Conservation (phyloP, 495 filamentous ascomycete species). For the Astrothelium macrocarpum region DNA sequence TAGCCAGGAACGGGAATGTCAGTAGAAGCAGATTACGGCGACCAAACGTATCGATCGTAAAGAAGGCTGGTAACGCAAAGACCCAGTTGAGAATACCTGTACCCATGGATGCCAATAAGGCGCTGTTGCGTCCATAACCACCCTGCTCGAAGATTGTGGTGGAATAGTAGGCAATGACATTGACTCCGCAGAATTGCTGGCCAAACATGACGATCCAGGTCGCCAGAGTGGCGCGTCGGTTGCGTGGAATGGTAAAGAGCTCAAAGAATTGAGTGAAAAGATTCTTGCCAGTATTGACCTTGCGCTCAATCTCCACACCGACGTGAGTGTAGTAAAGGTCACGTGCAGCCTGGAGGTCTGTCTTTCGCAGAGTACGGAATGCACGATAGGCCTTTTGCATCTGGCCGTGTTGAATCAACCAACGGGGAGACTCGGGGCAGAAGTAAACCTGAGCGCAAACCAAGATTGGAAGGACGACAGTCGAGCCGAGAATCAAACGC, state of each 20-base stretch:
- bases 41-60: constrained; percentile 19
- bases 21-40: constrained; percentile 17
- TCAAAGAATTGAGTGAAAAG: background rate
- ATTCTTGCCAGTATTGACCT: constrained; percentile 3
- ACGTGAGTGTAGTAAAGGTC: constrained; percentile 21
- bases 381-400: constrained; percentile 15
- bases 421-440: constrained; percentile 19
- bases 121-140: constrained; percentile 8
- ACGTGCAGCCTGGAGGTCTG: constrained; percentile 17
- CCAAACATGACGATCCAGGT: constrained; percentile 17
- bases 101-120: constrained; percentile 17
- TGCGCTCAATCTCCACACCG: constrained; percentile 8
- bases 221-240: constrained; percentile 13
- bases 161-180: constrained; percentile 23
- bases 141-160: constrained; percentile 18
- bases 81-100: constrained; percentile 19
- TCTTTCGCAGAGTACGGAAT: constrained; percentile 14
- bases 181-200: constrained; percentile 22
- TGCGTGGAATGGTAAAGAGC: constrained; percentile 12
- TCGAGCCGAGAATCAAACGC: constrained; percentile 22
- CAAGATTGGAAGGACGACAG: constrained; percentile 17
- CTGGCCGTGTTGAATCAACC: constrained; percentile 11
- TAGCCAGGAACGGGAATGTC: constrained; percentile 15
- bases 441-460: constrained; percentile 16
- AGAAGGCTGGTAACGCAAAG: constrained; percentile 20